A percentile compares a stretch with the other conserved stretches of the same genome.
Conservation (phyloP, 495 filamentous ascomycete species). For the Annulohypoxylon stygium region DNA sequence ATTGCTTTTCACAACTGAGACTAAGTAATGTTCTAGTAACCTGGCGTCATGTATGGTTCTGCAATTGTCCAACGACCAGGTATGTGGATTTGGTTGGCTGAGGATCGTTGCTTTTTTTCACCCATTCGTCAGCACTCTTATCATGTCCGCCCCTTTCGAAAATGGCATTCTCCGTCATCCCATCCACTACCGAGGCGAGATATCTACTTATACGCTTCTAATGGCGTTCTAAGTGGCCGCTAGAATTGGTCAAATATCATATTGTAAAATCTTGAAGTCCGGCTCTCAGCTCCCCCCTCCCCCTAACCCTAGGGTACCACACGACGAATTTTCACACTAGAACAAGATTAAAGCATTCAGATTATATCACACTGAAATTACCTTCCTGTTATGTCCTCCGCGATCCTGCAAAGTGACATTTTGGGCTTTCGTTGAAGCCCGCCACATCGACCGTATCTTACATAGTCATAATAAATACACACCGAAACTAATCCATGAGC, state of each 20-base stretch:
- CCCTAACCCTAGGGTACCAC: background rate
- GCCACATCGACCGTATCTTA: slow-evolving; percentile 33
- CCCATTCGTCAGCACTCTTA: background rate
- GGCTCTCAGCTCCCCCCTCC: background rate
- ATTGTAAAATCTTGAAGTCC: slow-evolving; percentile 1
- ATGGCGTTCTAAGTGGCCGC: background rate
- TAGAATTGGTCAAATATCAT: background rate
- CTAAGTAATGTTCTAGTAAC: slow-evolving; percentile 28
- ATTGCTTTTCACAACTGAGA: slow-evolving; percentile 47
- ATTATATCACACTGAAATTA: slow-evolving; percentile 10
- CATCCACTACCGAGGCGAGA: background rate
- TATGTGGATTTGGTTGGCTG: slow-evolving; percentile 21
- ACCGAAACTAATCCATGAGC: slow-evolving; percentile 19
- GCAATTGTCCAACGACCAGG: slow-evolving; percentile 37
- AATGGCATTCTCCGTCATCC: background rate
- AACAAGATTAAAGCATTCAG: background rate
- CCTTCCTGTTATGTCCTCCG: slow-evolving; percentile 26
- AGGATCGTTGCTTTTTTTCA: slow-evolving; percentile 29
- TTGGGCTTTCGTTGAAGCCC: slow-evolving; percentile 21
- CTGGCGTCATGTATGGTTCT: slow-evolving; percentile 34
- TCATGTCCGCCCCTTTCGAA: slow-evolving; percentile 13
- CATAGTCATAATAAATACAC: slow-evolving; percentile 21
- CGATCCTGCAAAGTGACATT: slow-evolving; percentile 11
- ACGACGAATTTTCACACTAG: background rate
- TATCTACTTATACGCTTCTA: background rate